These are phyloP conservation scores for Heliosperma pusillum DNA, from an alignment of 148 eudicot genomes.

Conservation along the genomic window DNA sequence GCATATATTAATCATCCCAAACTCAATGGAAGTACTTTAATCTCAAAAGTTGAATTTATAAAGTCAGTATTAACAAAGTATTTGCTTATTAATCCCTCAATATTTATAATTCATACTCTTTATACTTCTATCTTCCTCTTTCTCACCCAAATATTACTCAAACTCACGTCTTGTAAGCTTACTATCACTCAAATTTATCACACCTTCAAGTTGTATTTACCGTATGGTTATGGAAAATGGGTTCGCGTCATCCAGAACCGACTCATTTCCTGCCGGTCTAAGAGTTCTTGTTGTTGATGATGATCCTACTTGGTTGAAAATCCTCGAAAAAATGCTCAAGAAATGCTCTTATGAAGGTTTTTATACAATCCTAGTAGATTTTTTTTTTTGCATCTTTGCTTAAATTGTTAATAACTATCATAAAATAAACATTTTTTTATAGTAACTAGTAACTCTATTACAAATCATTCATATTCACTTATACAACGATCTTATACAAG, in stretches of 20 bases:
- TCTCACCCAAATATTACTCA: slow-evolving; percentile 5
- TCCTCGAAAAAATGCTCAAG: slow-evolving; percentile 93
- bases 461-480: too few relatives aligned
- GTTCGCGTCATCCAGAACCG: slow-evolving; percentile 57
- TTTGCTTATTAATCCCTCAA: too few relatives aligned
- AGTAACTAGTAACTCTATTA: too few relatives aligned
- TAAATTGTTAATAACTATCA: neutral
- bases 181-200: neutral
- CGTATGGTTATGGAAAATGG: slow-evolving; percentile 50
- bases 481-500: too few relatives aligned
- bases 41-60: too few relatives aligned
- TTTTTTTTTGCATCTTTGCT: neutral
- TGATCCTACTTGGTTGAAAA: slow-evolving; percentile 86
- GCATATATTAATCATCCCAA: neutral
- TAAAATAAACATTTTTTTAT: too few relatives aligned
- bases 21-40: neutral
- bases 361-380: neutral
- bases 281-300: slow-evolving; percentile 94
- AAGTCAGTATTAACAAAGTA: too few relatives aligned
- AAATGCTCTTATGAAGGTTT: slow-evolving; percentile 93
- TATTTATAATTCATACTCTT: slow-evolving; percentile 10
- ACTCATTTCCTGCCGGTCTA: slow-evolving; percentile 73
- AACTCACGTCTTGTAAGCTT: slow-evolving; percentile 16
- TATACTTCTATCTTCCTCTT: slow-evolving; percentile 22
- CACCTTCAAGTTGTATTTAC: neutral